A percentile compares a stretch with the other conserved stretches of the same genome.
These are phyloP conservation scores for Candolleomyces eurysporus DNA, from an alignment of 768 basidiomycete species.

Conservation along the genomic window DNA sequence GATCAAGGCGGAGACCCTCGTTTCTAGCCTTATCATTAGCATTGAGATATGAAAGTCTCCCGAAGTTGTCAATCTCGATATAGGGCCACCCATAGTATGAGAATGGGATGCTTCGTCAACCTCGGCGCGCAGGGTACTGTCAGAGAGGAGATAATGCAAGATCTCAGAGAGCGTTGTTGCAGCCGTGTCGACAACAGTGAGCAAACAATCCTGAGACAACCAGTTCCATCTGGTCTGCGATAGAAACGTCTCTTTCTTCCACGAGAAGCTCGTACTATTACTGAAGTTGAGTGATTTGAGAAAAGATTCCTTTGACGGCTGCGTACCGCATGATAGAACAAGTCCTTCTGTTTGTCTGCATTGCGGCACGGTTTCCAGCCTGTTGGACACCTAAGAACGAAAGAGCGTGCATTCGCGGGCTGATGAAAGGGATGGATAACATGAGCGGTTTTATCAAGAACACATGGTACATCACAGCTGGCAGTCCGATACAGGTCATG, in stretches of 20 bases:
- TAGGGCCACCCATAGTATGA: too few species aligned
- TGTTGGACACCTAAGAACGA: conserved; percentile 5
- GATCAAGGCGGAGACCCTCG: too few species aligned
- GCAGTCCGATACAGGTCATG: conserved; percentile 2
- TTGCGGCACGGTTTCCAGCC: conserved; percentile 15
- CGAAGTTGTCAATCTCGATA: too few species aligned
- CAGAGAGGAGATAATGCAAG: conserved; percentile 23
- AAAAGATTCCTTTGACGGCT: neutral
- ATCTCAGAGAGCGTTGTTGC: conserved; percentile 21
- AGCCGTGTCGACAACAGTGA: conserved; percentile 29
- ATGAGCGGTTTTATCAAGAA: conserved; percentile 6
- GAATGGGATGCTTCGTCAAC: conserved; percentile 18
- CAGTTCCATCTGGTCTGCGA: conserved; percentile 4
- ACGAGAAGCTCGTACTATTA: conserved; percentile 13
- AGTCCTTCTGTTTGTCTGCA: conserved; percentile 20
- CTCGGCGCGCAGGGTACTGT: conserved; percentile 23
- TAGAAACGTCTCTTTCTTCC: conserved; percentile 11
- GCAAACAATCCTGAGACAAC: conserved; percentile 18
- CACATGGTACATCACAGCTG: conserved; percentile 14
- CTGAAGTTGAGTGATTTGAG: neutral
- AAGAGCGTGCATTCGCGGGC: neutral
- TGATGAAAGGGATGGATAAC: neutral
- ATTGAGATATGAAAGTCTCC: too few species aligned
- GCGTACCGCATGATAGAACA: conserved; percentile 28
- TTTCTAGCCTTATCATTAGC: too few species aligned